Evolutionary conservation across 1,139 yeast species (phyloP).

Genomic region (Candida neerlandica): DNA sequence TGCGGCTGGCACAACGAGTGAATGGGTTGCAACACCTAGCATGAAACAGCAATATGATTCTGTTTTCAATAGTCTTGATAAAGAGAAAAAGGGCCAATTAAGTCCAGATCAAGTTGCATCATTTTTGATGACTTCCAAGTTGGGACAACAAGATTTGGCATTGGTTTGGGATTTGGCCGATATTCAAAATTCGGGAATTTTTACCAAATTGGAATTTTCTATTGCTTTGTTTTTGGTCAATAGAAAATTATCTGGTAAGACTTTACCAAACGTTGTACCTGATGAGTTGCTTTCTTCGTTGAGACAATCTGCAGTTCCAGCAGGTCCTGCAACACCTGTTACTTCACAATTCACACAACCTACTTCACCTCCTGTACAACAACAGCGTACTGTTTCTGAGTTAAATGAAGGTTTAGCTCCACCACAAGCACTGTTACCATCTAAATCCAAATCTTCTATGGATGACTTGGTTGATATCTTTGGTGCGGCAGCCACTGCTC

Average conservation of each 20-base stretch:
- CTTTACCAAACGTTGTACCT: constrained; percentile 72
- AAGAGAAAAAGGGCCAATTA: constrained; percentile 60
- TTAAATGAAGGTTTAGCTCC: not conserved
- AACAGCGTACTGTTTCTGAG: constrained; percentile 1
- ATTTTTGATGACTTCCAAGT: constrained; percentile 84
- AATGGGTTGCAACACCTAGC: constrained; percentile 70
- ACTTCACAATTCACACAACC: constrained; percentile 13
- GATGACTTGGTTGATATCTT: constrained; percentile 67
- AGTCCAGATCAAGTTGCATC: constrained; percentile 84
- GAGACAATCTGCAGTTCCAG: constrained; percentile 26
- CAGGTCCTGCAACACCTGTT: constrained; percentile 11
- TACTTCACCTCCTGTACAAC: constrained; percentile 17
- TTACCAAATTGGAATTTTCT: constrained; percentile 80
- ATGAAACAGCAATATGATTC: constrained; percentile 79
- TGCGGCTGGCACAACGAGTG: too few relatives aligned
- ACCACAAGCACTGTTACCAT: constrained; percentile 5
- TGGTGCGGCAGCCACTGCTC: constrained; percentile 34
- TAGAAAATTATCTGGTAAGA: constrained; percentile 74
- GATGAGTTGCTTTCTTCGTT: constrained; percentile 48
- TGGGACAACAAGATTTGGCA: constrained; percentile 84
- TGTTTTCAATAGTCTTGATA: constrained; percentile 78
- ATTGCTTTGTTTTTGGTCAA: constrained; percentile 94
- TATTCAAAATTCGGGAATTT: constrained; percentile 81
- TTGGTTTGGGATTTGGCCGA: constrained; percentile 95
- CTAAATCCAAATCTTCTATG: constrained; percentile 54